These are phyloP conservation scores for Penicillium malachiteum DNA, from an alignment of 495 filamentous ascomycete species.

Conservation along the genomic window DNA sequence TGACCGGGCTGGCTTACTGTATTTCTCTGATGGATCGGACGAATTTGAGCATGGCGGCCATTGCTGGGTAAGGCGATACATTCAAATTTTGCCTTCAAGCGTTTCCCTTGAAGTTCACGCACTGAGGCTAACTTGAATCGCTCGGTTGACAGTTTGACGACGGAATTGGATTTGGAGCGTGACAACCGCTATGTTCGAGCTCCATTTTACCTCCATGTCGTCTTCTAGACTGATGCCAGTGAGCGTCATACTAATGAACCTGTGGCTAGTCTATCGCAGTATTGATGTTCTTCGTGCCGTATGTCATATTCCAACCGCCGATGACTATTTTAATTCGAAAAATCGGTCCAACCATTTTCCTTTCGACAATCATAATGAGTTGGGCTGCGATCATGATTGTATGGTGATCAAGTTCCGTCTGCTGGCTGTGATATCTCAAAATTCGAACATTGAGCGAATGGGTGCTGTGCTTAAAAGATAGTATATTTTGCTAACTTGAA, in stretches of 20 bases:
- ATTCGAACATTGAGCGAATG: too few species aligned
- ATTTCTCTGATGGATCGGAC: slow-evolving; percentile 68
- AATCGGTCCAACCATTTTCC: slow-evolving; percentile 57
- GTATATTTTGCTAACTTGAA: not conserved
- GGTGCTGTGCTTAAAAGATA: not conserved
- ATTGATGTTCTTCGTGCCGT: slow-evolving; percentile 65
- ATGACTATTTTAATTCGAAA: slow-evolving; percentile 58
- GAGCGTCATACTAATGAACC: not conserved
- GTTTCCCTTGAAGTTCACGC: not conserved
- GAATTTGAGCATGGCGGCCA: slow-evolving; percentile 61
- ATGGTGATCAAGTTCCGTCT: not conserved
- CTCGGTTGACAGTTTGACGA: slow-evolving; percentile 39
- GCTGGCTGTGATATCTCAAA: not conserved
- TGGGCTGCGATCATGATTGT: slow-evolving; percentile 51
- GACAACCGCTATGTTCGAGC: slow-evolving; percentile 8
- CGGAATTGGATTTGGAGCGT: slow-evolving; percentile 48
- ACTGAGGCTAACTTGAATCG: not conserved
- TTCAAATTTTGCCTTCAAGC: too few species aligned
- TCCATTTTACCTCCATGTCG: not conserved
- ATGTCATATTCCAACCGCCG: slow-evolving; percentile 62
- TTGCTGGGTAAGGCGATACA: slow-evolving; percentile 51
- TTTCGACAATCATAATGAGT: slow-evolving; percentile 51
- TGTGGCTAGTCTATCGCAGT: slow-evolving; percentile 51
- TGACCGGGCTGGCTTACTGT: slow-evolving; percentile 64
- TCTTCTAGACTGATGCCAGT: not conserved